Conservation (phyloP, 306 rosid species). For the Alnus rubra region DNA sequence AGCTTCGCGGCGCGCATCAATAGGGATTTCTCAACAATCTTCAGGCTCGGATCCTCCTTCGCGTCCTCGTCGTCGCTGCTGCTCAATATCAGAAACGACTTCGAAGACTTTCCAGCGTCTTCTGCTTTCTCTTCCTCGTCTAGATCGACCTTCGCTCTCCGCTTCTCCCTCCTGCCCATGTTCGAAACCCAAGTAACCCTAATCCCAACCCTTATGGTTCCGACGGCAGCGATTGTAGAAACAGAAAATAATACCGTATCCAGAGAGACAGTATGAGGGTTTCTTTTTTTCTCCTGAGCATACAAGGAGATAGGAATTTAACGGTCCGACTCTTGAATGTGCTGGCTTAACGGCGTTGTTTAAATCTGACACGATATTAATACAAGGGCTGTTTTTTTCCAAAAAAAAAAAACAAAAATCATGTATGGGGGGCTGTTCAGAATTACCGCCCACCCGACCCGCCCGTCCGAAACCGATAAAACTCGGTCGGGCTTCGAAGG, state of each 20-base stretch:
- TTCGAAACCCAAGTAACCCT: not conserved
- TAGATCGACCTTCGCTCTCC: slow-evolving; percentile 34
- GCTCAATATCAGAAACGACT: slow-evolving; percentile 22
- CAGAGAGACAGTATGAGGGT: not conserved
- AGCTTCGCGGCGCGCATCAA: slow-evolving; percentile 46
- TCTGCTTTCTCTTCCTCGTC: slow-evolving; percentile 32
- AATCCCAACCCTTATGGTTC: not conserved
- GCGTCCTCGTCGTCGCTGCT: slow-evolving; percentile 70
- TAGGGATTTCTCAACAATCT: slow-evolving; percentile 61
- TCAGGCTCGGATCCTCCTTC: slow-evolving; percentile 71
- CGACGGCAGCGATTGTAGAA: not conserved
- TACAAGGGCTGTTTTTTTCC: too few species aligned
- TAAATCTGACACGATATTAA: too few species aligned
- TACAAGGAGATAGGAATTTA: too few species aligned
- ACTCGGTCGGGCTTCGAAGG: too few species aligned
- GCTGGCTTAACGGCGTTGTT: too few species aligned
- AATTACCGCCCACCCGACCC: too few species aligned
- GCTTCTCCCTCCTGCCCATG: slow-evolving; percentile 55
- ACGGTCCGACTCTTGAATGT: too few species aligned
- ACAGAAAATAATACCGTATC: not conserved
- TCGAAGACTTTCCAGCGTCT: slow-evolving; percentile 9
- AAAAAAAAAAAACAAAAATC: too few species aligned
- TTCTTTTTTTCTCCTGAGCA: not conserved
- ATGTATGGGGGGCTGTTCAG: too few species aligned
- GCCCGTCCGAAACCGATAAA: too few species aligned